Base-by-base conservation (phyloP, 2,329 filamentous ascomycete species). In the Biscogniauxia marginata region DNA sequence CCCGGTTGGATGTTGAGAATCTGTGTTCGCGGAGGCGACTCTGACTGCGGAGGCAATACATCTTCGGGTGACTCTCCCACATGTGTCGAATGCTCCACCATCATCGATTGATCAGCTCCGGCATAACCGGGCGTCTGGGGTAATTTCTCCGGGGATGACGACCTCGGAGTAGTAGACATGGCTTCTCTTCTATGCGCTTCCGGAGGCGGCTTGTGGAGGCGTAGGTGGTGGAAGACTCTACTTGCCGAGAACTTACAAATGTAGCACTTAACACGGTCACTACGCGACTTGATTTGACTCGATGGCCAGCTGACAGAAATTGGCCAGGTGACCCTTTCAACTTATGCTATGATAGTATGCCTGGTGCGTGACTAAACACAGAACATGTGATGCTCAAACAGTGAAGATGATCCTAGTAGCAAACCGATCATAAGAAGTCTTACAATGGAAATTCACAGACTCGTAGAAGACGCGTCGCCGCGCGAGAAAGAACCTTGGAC, bases 41-140 rank as follows among this genome's bases (percentile, higher is more conserved):
- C 47, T 6, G 52, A 53, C 49, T 65, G 63, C 8, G 61, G 53
- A 52, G 62, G 54, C n/a, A 66, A 67, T 9, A 55, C 54, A 46
- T 69, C 66, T 50, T 67, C 58, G 25, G 59, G 46, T 9, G 53
- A 43, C 4, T 64, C 60, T 43, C 63, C 67, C 22, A 68, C 44
- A 20, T 67, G 60, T 13, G 62, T 67, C 19, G 67, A 65, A 20
- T 62, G 57, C 39, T 68, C 67, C n/a, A 68, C 67, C 65, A 69
- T 65, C 67, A 69, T 67, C 13, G 67, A 70, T 30, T 69, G 64
- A 55, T 67, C 62, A 34, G 58, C 55, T n/a, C 45, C 46, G 11
- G 54, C 19, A 13, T 58, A 60, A 46, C 67, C 63, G 9, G 65
- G 62, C 3, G 63, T 60, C 23, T 53, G 56, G 18, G 63, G 58